Evolutionary conservation across 768 basidiomycete species (phyloP).

Genomic region (Termitomyces eurrhizus): DNA sequence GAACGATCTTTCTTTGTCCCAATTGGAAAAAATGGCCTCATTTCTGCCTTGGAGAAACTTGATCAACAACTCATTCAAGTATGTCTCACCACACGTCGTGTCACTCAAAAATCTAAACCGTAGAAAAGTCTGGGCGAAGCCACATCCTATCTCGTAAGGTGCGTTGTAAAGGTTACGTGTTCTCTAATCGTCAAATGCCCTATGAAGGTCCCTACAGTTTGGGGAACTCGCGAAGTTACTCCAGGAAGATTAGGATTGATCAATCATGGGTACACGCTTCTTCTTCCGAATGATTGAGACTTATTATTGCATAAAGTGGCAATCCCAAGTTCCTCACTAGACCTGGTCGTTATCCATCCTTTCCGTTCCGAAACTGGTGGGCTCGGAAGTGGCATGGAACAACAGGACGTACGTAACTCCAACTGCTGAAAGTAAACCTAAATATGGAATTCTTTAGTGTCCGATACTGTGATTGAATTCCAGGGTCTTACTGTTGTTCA

Average conservation of each 20-base stretch:
- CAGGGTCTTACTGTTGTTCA: slow-evolving; percentile 81
- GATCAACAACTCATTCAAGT: slow-evolving; percentile 59
- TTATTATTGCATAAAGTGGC: slow-evolving; percentile 38
- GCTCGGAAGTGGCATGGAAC: slow-evolving; percentile 70
- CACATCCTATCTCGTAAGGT: slow-evolving; percentile 65
- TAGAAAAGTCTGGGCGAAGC: slow-evolving; percentile 48
- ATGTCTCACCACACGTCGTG: slow-evolving; percentile 3
- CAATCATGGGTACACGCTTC: slow-evolving; percentile 55
- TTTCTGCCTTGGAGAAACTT: slow-evolving; percentile 66
- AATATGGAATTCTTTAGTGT: slow-evolving; percentile 41
- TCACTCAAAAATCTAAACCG: background rate
- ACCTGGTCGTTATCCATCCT: slow-evolving; percentile 75
- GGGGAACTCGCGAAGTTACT: slow-evolving; percentile 67
- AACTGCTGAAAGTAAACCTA: background rate
- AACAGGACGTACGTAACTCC: slow-evolving; percentile 50
- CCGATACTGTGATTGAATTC: slow-evolving; percentile 80
- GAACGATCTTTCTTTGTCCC: slow-evolving; percentile 69
- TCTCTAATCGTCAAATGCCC: background rate
- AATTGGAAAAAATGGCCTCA: slow-evolving; percentile 63
- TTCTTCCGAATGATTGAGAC: background rate
- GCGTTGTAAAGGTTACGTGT: background rate
- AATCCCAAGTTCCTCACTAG: slow-evolving; percentile 70
- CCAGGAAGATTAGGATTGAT: slow-evolving; percentile 74
- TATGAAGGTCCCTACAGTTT: slow-evolving; percentile 51
- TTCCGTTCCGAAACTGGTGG: slow-evolving; percentile 83